phyloP scores from a whole-genome alignment of 495 filamentous ascomycete species.

The Penicillium simplicissimum region DNA sequence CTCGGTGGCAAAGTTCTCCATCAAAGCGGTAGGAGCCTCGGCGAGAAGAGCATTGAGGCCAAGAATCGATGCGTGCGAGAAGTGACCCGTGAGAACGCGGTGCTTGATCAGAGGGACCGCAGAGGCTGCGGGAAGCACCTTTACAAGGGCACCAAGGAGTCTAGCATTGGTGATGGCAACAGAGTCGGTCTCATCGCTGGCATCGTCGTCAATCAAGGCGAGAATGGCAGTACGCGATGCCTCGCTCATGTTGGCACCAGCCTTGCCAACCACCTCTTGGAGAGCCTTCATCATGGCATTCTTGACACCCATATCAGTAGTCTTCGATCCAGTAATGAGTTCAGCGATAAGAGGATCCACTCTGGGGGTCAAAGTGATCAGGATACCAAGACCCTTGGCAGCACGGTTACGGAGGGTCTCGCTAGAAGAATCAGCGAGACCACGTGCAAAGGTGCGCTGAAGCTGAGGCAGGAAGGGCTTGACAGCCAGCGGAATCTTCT shows the following conservation, averaged over 20 bases:
- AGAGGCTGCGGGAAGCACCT: slow-evolving; percentile 69
- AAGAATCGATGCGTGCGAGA: slow-evolving; percentile 69
- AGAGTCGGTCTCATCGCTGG: slow-evolving; percentile 67
- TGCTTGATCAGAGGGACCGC: slow-evolving; percentile 73
- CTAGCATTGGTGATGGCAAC: slow-evolving; percentile 88
- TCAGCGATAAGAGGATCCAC: slow-evolving; percentile 91
- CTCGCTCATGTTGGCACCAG: slow-evolving; percentile 91
- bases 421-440: slow-evolving; percentile 88
- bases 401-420: slow-evolving; percentile 84
- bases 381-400: slow-evolving; percentile 91
- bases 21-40: slow-evolving; percentile 70
- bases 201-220: slow-evolving; percentile 81
- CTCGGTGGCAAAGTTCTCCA: slow-evolving; percentile 66
- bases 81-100: slow-evolving; percentile 71
- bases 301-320: slow-evolving; percentile 81
- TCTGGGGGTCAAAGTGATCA: slow-evolving; percentile 93
- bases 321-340: slow-evolving; percentile 90
- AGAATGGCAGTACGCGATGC: slow-evolving; percentile 78
- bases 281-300: slow-evolving; percentile 97
- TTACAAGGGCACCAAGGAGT: slow-evolving; percentile 84
- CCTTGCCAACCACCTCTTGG: slow-evolving; percentile 94
- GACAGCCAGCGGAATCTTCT: slow-evolving; percentile 93
- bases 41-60: slow-evolving; percentile 85
- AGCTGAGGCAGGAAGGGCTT: slow-evolving; percentile 97
- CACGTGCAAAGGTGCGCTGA: slow-evolving; percentile 94